A percentile compares a stretch with the other conserved stretches of the same genome.
These are phyloP conservation scores for Fusarium chlamydosporum DNA, from an alignment of 2,329 filamentous ascomycete species.

Conservation along the genomic window DNA sequence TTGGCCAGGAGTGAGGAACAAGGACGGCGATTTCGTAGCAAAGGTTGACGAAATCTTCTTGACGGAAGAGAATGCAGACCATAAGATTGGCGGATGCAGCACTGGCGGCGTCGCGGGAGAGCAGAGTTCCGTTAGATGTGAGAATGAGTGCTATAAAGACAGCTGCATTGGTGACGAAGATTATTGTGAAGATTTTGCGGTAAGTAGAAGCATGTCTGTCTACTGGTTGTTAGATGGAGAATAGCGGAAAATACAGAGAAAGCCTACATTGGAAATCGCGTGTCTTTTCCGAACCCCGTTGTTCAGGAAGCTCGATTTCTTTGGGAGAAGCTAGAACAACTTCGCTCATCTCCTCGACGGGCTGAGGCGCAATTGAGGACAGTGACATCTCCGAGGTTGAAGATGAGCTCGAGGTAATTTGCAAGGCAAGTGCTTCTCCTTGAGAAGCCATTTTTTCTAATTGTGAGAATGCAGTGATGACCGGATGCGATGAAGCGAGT, in stretches of 20 bases:
- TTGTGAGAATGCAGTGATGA: background rate
- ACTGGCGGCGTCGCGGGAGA: conserved; percentile 21
- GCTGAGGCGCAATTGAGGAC: background rate
- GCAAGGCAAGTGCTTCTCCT: background rate
- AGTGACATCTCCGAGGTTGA: no score
- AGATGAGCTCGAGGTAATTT: background rate
- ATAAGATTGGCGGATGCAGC: conserved; percentile 30
- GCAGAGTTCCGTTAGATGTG: background rate
- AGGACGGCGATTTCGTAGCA: conserved; percentile 28
- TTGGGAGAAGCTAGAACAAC: background rate
- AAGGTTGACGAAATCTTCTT: conserved; percentile 26
- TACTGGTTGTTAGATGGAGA: background rate
- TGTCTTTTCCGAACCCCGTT: background rate
- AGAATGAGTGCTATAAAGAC: conserved; percentile 4
- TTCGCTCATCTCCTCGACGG: background rate
- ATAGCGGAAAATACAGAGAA: accelerated
- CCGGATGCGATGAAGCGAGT: no score
- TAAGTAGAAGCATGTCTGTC: conserved; percentile 19
- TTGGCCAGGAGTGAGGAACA: conserved; percentile 21
- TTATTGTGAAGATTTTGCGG: conserved; percentile 11
- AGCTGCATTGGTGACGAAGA: conserved; percentile 8
- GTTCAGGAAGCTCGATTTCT: background rate
- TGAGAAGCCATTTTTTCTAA: background rate
- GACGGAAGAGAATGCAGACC: conserved; percentile 25
- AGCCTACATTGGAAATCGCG: conserved; percentile 7